Evolutionary conservation across 1,139 yeast genomes (phyloP).

Genomic region (Candida frijolesensis): DNA sequence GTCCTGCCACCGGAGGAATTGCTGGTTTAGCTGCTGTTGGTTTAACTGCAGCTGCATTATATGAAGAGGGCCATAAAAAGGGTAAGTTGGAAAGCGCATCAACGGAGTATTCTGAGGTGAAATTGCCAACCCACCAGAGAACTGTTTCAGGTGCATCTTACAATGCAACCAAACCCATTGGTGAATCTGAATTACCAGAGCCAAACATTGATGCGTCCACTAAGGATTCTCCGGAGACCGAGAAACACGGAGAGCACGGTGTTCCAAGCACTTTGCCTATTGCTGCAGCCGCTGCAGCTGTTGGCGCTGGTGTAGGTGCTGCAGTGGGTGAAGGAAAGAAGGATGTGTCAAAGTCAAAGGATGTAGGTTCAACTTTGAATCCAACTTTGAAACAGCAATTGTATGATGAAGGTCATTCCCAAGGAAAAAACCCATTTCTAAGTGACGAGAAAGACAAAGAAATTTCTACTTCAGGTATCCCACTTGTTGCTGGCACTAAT

Average conservation of each 20-base stretch:
- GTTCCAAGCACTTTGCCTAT: constrained; percentile 8
- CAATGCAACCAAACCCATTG: constrained; percentile 14
- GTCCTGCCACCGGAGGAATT: constrained; percentile 2
- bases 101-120: background rate
- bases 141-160: constrained; percentile 13
- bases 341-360: constrained; percentile 2
- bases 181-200: constrained; percentile 6
- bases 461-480: constrained; percentile 4
- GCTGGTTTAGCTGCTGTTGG: constrained; percentile 11
- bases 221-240: too few species aligned
- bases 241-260: background rate
- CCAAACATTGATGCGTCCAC: constrained; percentile 1
- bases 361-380: constrained; percentile 3
- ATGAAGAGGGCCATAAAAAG: constrained; percentile 8
- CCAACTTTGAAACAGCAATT: constrained; percentile 6
- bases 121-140: constrained; percentile 6
- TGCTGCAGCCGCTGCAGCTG: constrained; percentile 15
- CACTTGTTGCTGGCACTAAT: constrained; percentile 12
- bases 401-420: constrained; percentile 9
- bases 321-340: constrained; percentile 11
- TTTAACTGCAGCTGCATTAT: constrained; percentile 7
- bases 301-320: constrained; percentile 12
- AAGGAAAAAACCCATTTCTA: constrained; percentile 1
- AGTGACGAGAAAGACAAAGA: background rate
- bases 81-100: constrained; percentile 6